Percentiles rank a stretch among this genome's conserved stretches.
These are phyloP conservation scores for Pseudocercospora vitis DNA, from an alignment of 2,329 filamentous ascomycete species.

Conservation along the genomic window DNA sequence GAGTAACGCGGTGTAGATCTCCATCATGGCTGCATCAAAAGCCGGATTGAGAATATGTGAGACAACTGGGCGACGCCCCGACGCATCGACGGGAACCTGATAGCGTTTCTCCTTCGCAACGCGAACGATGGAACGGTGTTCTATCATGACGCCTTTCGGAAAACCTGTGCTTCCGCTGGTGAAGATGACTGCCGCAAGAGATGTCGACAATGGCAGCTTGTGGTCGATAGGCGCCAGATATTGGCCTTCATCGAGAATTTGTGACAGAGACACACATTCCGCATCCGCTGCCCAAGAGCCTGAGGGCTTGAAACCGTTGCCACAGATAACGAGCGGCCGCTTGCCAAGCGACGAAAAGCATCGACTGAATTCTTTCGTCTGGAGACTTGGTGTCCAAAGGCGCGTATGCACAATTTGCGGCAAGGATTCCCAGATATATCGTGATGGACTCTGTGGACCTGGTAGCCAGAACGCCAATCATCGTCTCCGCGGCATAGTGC, in stretches of 20 bases:
- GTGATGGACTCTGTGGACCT: conserved; percentile 4
- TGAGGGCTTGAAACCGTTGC: background rate
- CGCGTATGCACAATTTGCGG: conserved; percentile 9
- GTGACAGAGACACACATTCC: conserved; percentile 1
- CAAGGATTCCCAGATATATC: conserved; percentile 12
- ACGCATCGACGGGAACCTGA: background rate
- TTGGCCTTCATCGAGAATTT: background rate
- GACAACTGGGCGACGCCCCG: background rate
- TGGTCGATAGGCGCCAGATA: conserved; percentile 1
- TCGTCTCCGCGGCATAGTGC: conserved; percentile 4
- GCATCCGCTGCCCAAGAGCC: background rate
- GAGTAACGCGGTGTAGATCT: conserved; percentile 34
- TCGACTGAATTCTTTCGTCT: background rate
- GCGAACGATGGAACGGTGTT: conserved; percentile 16
- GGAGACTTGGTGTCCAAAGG: conserved; percentile 13
- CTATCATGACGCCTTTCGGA: conserved; percentile 26
- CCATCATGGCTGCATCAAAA: conserved; percentile 38
- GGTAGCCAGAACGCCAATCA: conserved; percentile 9
- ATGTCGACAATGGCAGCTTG: background rate
- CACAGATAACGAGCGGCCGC: conserved; percentile 5
- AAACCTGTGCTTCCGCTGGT: conserved; percentile 23
- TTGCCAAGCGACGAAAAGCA: conserved; percentile 5
- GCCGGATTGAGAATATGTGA: conserved; percentile 11
- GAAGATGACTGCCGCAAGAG: conserved; percentile 22
- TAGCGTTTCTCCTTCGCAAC: conserved; percentile 4